A percentile compares a stretch with the other conserved stretches of the same genome.
These are phyloP conservation scores for Cordyceps cicadae DNA, from an alignment of 2,329 filamentous ascomycete species.

Conservation along the genomic window DNA sequence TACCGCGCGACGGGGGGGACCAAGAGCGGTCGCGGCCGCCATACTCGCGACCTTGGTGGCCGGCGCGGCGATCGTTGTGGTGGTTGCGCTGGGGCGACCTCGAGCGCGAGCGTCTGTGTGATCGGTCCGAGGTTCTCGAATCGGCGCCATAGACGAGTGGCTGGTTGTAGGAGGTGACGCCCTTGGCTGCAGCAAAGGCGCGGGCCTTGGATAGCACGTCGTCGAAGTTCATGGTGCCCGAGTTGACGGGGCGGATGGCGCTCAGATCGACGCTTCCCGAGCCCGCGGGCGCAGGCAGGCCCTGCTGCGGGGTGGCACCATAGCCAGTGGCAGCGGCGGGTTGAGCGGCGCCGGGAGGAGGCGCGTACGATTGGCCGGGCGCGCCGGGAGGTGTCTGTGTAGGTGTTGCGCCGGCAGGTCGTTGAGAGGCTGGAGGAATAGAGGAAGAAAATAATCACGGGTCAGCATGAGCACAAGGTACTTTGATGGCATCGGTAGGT, in stretches of 20 bases:
- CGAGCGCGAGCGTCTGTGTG: constrained; percentile 61
- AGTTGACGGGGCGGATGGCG: constrained; percentile 68
- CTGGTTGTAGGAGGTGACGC: constrained; percentile 56
- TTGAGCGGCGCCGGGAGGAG: constrained; percentile 27
- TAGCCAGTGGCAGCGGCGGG: constrained; percentile 26
- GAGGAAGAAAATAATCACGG: constrained; percentile 16
- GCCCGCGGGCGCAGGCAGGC: constrained; percentile 58
- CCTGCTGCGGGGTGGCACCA: constrained; percentile 31
- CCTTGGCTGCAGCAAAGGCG: constrained; percentile 72
- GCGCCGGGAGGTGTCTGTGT: constrained; percentile 33
- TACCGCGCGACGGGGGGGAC: constrained; percentile 52
- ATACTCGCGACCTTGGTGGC: constrained; percentile 40
- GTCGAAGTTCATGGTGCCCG: constrained; percentile 73
- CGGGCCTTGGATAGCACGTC: constrained; percentile 81
- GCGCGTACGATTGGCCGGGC: constrained; percentile 31
- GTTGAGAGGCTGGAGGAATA: constrained; percentile 33
- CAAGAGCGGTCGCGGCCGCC: constrained; percentile 45
- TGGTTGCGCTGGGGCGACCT: constrained; percentile 66
- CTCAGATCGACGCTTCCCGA: constrained; percentile 75
- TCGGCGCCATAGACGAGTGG: constrained; percentile 38
- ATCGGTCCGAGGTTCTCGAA: constrained; percentile 31
- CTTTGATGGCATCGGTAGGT: constrained; percentile 7
- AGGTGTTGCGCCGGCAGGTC: constrained; percentile 33
- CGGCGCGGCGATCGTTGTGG: constrained; percentile 71
- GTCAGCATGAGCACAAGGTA: constrained; percentile 8